Percentiles rank a stretch among this genome's conserved stretches.
Conservation (phyloP, 1,284 basidiomycete genomes). For the Cutaneotrichosporon sp. region DNA sequence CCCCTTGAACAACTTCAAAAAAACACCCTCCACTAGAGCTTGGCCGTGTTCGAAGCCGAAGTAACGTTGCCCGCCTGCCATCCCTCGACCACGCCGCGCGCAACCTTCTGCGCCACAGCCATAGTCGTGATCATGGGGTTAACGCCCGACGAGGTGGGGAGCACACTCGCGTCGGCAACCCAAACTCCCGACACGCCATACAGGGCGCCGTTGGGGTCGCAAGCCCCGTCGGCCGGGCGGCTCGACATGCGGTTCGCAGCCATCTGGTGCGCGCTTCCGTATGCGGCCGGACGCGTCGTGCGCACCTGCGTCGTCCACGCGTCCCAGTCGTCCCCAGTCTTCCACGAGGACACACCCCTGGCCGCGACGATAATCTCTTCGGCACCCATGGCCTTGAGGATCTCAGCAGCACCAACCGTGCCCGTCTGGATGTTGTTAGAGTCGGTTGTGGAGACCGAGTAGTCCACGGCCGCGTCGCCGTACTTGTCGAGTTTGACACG, state of each 20-base stretch:
- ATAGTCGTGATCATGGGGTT: constrained; percentile 56
- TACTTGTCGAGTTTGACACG: constrained; percentile 48
- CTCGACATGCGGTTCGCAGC: constrained; percentile 53
- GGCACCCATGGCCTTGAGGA: constrained; percentile 53
- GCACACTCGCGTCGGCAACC: constrained; percentile 54
- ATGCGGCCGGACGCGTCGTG: constrained; percentile 19
- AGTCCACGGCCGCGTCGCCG: constrained; percentile 50
- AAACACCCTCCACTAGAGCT: background rate
- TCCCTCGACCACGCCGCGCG: constrained; percentile 14
- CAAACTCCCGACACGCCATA: constrained; percentile 54
- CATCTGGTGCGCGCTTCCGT: constrained; percentile 53
- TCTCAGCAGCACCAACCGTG: constrained; percentile 49
- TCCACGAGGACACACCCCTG: constrained; percentile 34
- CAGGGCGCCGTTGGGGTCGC: constrained; percentile 53
- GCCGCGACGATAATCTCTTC: constrained; percentile 51
- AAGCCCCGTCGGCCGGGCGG: constrained; percentile 44
- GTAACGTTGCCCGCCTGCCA: background rate
- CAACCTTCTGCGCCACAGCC: constrained; percentile 30
- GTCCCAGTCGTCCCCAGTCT: constrained; percentile 30
- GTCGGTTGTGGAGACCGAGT: constrained; percentile 52
- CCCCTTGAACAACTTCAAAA: no score
- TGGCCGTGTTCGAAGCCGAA: background rate
- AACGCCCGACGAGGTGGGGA: constrained; percentile 54
- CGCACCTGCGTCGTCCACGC: constrained; percentile 41
- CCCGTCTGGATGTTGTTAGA: constrained; percentile 47